Evolutionary conservation across 192 early-diverging fungal species (phyloP).

Genomic region (Linnemannia elongata): DNA sequence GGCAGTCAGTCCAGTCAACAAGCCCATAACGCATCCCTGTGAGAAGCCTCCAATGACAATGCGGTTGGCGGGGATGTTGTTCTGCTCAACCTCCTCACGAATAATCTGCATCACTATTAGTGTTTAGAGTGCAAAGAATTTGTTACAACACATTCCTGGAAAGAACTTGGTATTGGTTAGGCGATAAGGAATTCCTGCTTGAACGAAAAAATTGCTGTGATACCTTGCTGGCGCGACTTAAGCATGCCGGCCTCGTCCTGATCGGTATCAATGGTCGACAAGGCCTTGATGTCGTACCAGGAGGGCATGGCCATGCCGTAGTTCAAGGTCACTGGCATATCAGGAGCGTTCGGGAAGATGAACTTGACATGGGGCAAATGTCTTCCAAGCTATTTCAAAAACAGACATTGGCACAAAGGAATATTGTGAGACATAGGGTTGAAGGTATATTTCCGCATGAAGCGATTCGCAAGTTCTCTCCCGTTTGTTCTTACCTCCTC

Average conservation of each 20-base stretch:
- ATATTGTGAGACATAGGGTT: neutral
- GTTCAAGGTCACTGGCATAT: constrained; percentile 82
- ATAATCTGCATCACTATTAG: constrained; percentile 60
- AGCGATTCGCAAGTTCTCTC: neutral
- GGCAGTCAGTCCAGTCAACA: constrained; percentile 81
- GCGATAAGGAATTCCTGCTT: neutral
- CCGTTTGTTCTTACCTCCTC: constrained; percentile 21
- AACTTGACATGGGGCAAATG: constrained; percentile 89
- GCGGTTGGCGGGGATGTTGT: constrained; percentile 82
- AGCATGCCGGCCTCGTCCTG: constrained; percentile 86
- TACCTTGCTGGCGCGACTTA: constrained; percentile 47
- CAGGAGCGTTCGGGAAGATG: constrained; percentile 88
- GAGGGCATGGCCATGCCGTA: constrained; percentile 87
- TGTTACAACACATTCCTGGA: neutral
- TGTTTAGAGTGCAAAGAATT: neutral
- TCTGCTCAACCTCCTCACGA: constrained; percentile 76
- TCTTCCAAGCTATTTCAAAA: constrained; percentile 61
- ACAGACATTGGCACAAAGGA: neutral
- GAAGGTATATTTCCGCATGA: neutral
- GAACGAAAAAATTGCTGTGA: neutral
- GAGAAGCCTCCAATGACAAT: constrained; percentile 98
- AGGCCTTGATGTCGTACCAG: constrained; percentile 88
- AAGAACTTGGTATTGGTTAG: neutral
- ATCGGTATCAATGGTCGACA: constrained; percentile 61
- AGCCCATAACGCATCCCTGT: constrained; percentile 86